These are phyloP conservation scores for Dioszegia crocea DNA, from an alignment of 768 basidiomycete species.

Conservation along the genomic window DNA sequence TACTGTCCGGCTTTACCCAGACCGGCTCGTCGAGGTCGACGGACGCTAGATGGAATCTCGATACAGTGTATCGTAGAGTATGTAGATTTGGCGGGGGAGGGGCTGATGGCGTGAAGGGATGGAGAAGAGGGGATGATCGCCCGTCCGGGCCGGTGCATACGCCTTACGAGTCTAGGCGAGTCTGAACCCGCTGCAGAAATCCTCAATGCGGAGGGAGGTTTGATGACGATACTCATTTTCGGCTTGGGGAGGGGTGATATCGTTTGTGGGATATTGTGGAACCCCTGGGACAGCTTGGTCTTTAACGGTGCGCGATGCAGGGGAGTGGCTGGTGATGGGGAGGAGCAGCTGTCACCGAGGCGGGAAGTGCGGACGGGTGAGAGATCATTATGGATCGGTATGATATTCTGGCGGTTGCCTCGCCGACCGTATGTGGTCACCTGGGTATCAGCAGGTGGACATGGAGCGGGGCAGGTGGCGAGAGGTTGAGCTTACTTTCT, in stretches of 20 bases:
- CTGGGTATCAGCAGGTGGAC: conserved; percentile 10
- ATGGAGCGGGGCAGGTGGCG: neutral
- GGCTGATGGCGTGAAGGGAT: conserved; percentile 1
- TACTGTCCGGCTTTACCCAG: neutral
- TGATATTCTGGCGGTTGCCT: conserved; percentile 29
- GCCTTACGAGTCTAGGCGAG: conserved; percentile 19
- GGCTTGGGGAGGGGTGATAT: neutral
- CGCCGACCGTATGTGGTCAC: conserved; percentile 39
- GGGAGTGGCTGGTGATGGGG: conserved; percentile 4
- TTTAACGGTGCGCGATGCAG: conserved; percentile 19
- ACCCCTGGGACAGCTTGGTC: conserved; percentile 22
- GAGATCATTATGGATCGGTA: conserved; percentile 34
- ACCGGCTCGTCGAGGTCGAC: neutral
- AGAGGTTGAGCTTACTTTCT: conserved; percentile 26
- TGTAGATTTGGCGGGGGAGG: neutral
- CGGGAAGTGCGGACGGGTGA: neutral
- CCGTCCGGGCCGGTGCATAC: conserved; percentile 1
- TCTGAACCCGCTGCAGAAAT: conserved; percentile 28
- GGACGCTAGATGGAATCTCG: neutral
- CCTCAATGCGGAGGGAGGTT: neutral
- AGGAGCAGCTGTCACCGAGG: neutral
- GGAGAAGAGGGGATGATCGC: neutral
- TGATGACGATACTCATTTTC: neutral
- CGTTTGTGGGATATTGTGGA: neutral
- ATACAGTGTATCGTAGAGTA: neutral